Percentiles rank a stretch among this genome's conserved stretches.
These are phyloP conservation scores for Erysimum cheiranthoides DNA, from an alignment of 345 rosid genomes.

Conservation along the genomic window DNA sequence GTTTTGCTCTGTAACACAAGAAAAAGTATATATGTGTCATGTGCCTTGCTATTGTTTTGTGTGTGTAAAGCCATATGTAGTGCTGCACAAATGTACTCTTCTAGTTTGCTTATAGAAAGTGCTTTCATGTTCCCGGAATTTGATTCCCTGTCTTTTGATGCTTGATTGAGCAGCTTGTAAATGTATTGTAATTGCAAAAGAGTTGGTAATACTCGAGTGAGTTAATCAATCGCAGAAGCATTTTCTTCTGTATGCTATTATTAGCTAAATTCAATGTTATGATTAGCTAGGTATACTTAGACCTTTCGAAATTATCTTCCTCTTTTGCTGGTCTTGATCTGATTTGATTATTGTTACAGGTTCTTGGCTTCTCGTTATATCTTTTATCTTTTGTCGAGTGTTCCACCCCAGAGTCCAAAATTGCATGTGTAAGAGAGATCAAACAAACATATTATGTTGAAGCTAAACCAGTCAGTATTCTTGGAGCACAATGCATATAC, in stretches of 20 bases:
- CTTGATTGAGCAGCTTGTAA: conserved; percentile 2
- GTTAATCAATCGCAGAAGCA: too few relatives aligned
- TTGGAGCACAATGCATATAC: conserved; percentile 36
- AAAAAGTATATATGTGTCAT: not conserved
- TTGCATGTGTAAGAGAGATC: conserved; percentile 25
- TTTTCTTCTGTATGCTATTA: not conserved
- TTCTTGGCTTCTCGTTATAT: conserved; percentile 19
- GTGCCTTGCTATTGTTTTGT: not conserved
- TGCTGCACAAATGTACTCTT: conserved; percentile 16
- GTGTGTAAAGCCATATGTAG: conserved; percentile 14
- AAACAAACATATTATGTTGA: conserved; percentile 10
- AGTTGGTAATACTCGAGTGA: too few relatives aligned
- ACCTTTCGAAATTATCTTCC: conserved; percentile 2
- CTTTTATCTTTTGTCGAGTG: conserved; percentile 16
- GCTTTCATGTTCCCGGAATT: not conserved
- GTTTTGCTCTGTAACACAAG: conserved; percentile 1
- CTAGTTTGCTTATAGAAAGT: conserved; percentile 10
- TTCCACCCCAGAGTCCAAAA: not conserved
- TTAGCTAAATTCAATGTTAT: not conserved
- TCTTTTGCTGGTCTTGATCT: conserved; percentile 27
- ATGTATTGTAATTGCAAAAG: not conserved
- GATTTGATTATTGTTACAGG: conserved; percentile 39
- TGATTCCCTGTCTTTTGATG: too few relatives aligned
- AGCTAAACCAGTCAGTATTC: conserved; percentile 19
- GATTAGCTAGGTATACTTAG: not conserved